Conservation (phyloP, 768 basidiomycete species). For the Podaxis pistillaris region DNA sequence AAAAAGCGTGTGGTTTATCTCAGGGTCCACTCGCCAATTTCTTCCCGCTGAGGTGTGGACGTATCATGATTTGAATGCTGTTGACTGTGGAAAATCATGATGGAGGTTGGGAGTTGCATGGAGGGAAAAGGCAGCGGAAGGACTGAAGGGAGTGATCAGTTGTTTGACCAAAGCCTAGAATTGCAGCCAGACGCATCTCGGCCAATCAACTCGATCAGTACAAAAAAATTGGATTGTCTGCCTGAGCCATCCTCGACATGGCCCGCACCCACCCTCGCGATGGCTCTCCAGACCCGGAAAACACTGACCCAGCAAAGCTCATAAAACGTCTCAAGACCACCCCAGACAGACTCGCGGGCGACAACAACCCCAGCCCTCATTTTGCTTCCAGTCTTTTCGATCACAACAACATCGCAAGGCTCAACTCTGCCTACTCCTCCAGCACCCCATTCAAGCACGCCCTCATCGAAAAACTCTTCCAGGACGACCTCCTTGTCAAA, state of each 20-base stretch:
- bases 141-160: too few relatives aligned
- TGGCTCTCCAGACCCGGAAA: conserved; percentile 32
- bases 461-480: conserved; percentile 78
- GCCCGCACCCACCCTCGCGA: conserved; percentile 47
- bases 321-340: conserved; percentile 30
- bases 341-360: conserved; percentile 18
- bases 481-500: conserved; percentile 73
- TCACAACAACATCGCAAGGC: conserved; percentile 49
- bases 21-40: too few relatives aligned
- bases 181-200: neutral
- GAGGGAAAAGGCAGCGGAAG: too few relatives aligned
- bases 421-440: conserved; percentile 54
- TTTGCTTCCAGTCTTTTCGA: conserved; percentile 61
- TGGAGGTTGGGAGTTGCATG: too few relatives aligned
- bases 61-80: too few relatives aligned
- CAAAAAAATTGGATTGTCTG: neutral
- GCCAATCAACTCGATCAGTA: conserved; percentile 2
- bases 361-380: conserved; percentile 31
- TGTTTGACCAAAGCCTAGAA: neutral
- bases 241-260: conserved; percentile 27
- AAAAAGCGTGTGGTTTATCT: too few relatives aligned
- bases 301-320: conserved; percentile 17
- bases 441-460: conserved; percentile 81
- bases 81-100: too few relatives aligned
- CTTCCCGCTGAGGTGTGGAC: too few relatives aligned